A percentile compares a stretch with the other conserved stretches of the same genome.
phyloP scores from a whole-genome alignment of 257 asterid species.

The Capsicum baccatum region DNA sequence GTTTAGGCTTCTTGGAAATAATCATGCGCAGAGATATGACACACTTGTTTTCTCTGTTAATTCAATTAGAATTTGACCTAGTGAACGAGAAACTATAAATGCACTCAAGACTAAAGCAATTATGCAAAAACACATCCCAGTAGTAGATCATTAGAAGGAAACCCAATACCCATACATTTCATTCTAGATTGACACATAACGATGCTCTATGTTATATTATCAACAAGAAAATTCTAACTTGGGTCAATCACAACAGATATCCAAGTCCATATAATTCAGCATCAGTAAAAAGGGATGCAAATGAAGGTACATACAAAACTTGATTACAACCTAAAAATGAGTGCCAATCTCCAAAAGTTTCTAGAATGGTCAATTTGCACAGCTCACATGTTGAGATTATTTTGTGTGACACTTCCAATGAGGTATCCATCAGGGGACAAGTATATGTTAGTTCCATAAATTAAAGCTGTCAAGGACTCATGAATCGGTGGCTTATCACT shows the following conservation, averaged over 20 bases:
- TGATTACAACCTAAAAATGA: not conserved
- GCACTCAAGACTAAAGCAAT: constrained; percentile 4
- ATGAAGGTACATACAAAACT: not conserved
- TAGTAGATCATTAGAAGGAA: not conserved
- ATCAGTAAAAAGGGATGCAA: not conserved
- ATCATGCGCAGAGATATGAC: not conserved
- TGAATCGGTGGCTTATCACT: not conserved
- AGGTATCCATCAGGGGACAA: not conserved
- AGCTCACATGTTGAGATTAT: not conserved
- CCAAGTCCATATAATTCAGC: not conserved
- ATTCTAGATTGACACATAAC: not conserved
- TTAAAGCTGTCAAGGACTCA: not conserved
- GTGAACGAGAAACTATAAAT: not conserved
- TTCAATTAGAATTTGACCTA: not conserved
- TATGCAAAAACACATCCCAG: not conserved
- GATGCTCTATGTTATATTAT: constrained; percentile 1
- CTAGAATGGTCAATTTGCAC: not conserved
- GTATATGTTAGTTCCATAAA: not conserved
- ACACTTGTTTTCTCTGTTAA: not conserved
- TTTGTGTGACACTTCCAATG: not conserved
- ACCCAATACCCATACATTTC: not conserved
- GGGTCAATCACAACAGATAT: not conserved
- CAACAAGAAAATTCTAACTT: not conserved
- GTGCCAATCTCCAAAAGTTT: not conserved
- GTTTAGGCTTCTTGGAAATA: not conserved